Percentiles rank a stretch among this genome's conserved stretches.
Evolutionary conservation across 495 filamentous ascomycete genomes (phyloP).

Genomic region (Cercophora samala): DNA sequence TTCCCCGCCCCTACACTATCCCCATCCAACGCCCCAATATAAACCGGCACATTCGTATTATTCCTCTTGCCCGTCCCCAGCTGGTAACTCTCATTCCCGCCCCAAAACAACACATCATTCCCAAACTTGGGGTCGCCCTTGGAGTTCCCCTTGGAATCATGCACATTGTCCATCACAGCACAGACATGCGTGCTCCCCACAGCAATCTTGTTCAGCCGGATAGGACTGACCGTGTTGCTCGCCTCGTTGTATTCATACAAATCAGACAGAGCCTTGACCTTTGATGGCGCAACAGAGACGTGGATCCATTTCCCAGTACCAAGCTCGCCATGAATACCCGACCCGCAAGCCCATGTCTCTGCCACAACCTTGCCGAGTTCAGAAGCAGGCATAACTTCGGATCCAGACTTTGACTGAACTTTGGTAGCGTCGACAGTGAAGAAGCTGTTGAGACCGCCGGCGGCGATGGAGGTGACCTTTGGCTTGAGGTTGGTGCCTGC

Average conservation of each 20-base stretch:
- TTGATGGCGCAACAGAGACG: slow-evolving; percentile 69
- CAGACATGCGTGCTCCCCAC: slow-evolving; percentile 76
- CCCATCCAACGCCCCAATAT: slow-evolving; percentile 73
- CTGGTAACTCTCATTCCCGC: slow-evolving; percentile 89
- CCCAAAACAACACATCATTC: slow-evolving; percentile 86
- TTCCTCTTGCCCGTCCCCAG: slow-evolving; percentile 86
- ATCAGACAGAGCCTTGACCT: slow-evolving; percentile 78
- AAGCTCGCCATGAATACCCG: slow-evolving; percentile 76
- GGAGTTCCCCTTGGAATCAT: slow-evolving; percentile 50
- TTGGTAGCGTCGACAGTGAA: slow-evolving; percentile 77
- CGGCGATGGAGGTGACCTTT: slow-evolving; percentile 67
- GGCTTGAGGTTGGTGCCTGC: slow-evolving; percentile 55
- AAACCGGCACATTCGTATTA: slow-evolving; percentile 67
- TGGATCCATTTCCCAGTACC: slow-evolving; percentile 92
- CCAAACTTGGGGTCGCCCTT: slow-evolving; percentile 75
- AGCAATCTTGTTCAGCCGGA: slow-evolving; percentile 66
- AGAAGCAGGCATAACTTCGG: slow-evolving; percentile 33
- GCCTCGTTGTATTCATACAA: slow-evolving; percentile 83
- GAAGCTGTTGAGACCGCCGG: slow-evolving; percentile 82
- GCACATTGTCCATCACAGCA: slow-evolving; percentile 76
- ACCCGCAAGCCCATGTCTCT: slow-evolving; percentile 83
- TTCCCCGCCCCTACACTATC: slow-evolving; percentile 19
- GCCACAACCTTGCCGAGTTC: slow-evolving; percentile 52
- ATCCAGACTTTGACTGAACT: slow-evolving; percentile 14
- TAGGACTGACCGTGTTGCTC: slow-evolving; percentile 63